Evolutionary conservation across 176 grass and related monocot species (phyloP).

Genomic region (Cymbopogon citratus): DNA sequence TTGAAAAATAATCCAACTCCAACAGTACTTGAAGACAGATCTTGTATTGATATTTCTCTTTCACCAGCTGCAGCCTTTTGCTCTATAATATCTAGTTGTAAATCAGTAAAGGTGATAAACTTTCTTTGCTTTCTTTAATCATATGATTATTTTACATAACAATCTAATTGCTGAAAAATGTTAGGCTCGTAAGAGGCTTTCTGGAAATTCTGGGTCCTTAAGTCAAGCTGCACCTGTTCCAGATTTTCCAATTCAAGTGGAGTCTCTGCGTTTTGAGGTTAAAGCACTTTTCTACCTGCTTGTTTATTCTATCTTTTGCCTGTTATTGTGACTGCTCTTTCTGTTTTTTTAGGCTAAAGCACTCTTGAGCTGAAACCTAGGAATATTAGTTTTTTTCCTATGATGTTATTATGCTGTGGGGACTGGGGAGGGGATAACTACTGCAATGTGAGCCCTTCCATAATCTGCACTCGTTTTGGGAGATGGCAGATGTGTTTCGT

Average conservation of each 20-base stretch:
- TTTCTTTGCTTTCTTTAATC: slow-evolving; percentile 7
- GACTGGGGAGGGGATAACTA: not conserved
- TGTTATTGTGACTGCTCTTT: not conserved
- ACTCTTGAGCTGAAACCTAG: not conserved
- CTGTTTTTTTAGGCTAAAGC: slow-evolving; percentile 50
- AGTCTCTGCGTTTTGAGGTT: slow-evolving; percentile 88
- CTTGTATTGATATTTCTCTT: slow-evolving; percentile 27
- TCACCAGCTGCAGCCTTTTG: slow-evolving; percentile 31
- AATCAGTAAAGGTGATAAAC: slow-evolving; percentile 42
- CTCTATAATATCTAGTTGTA: slow-evolving; percentile 37
- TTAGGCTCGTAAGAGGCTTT: slow-evolving; percentile 31
- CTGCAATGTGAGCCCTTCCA: not conserved
- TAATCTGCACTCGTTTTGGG: not conserved
- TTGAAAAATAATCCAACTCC: slow-evolving; percentile 24
- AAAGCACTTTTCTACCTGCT: slow-evolving; percentile 4
- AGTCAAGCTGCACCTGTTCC: slow-evolving; percentile 28
- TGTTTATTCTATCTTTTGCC: not conserved
- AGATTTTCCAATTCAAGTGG: slow-evolving; percentile 51
- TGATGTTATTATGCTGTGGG: not conserved
- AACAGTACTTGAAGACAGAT: slow-evolving; percentile 18
- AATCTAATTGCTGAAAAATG: slow-evolving; percentile 18
- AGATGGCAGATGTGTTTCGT: not conserved
- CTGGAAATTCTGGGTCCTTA: slow-evolving; percentile 27
- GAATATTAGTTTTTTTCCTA: not conserved
- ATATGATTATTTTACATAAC: slow-evolving; percentile 11